Evolutionary conservation across 108 stramenopile species (phyloP), one percentile per base, ranked within the genome.

Genomic region (Aurantiochytrium sp.): DNA sequence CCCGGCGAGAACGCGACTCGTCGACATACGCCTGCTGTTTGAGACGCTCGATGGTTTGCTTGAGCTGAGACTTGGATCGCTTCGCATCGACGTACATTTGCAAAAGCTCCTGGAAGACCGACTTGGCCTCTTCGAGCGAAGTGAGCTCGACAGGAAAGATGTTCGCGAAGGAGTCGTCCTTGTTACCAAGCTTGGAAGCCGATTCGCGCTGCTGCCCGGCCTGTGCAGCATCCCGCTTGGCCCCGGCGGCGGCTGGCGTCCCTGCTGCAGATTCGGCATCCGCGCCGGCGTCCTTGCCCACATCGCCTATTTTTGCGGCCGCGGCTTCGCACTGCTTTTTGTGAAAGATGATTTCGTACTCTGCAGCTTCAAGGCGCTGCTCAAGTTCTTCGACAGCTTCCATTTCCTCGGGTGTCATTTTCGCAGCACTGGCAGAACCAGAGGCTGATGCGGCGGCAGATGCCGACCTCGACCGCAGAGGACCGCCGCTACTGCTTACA

Each of bases 41-140:
- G 25, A 83, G 45, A 6, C 76, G 19, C 51, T 83, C 76, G 49
- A 83, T 53, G 19, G 45, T 83, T 23, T 83, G 49, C 4, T 53
- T 53, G 25, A 83, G 51, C 28, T 83, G 76, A 12, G 45, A 47
- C 76, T 83, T 83, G 4, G 76, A 53, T 35, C 51, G 45, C 45
- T 53, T 83, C 76, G 51, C 51, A 2, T 83, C 76, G 23, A 83
- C 51, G 76, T 83, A 83, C 76, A 83, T 83, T 35, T 83, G 49
- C 76, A 83, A 53, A 18, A 53, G 25, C 45, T 83, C 49, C 23
- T 83, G 76, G 51, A 83, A 53, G 12, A 53, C 76, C 12, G 45
- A 53, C 51, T 53, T 47, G 23, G 76, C 76, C 45, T 83, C 76
- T 18, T 83, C 51, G 23, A 83, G 45, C 14, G 45, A 53, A 16